Conservation (phyloP, 192 early-diverging fungal species). For the Podila clonocystis region DNA sequence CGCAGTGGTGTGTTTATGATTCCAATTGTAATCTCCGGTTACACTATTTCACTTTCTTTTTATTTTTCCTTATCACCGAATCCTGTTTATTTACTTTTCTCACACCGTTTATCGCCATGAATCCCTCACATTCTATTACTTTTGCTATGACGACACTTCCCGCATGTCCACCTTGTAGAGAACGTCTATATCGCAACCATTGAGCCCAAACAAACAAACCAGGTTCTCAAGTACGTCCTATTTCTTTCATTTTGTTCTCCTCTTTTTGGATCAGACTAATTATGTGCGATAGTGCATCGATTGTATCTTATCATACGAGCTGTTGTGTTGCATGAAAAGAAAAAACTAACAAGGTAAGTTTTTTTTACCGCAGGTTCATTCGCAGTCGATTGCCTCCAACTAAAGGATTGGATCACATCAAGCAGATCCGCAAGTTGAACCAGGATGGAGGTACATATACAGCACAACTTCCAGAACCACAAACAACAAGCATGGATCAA, state of each 20-base stretch:
- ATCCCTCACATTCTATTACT: no score
- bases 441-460: slow-evolving; percentile 14
- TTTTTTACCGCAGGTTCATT: slow-evolving; percentile 53
- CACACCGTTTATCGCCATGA: no score
- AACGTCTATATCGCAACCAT: slow-evolving; percentile 39
- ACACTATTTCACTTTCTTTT: not conserved
- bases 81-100: no score
- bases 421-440: slow-evolving; percentile 50
- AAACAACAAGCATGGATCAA: not conserved
- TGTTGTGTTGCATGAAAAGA: not conserved
- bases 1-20: no score
- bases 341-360: not conserved
- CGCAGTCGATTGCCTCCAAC: slow-evolving; percentile 52
- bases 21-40: no score
- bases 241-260: not conserved
- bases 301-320: not conserved
- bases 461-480: not conserved
- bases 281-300: no score
- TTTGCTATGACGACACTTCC: no score
- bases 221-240: slow-evolving; percentile 33
- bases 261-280: no score
- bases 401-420: slow-evolving; percentile 54
- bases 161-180: slow-evolving; percentile 4
- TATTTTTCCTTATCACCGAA: no score
- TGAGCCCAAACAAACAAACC: slow-evolving; percentile 36